phyloP scores from a whole-genome alignment of 768 basidiomycete species.

The Stropharia rugosoannulata region DNA sequence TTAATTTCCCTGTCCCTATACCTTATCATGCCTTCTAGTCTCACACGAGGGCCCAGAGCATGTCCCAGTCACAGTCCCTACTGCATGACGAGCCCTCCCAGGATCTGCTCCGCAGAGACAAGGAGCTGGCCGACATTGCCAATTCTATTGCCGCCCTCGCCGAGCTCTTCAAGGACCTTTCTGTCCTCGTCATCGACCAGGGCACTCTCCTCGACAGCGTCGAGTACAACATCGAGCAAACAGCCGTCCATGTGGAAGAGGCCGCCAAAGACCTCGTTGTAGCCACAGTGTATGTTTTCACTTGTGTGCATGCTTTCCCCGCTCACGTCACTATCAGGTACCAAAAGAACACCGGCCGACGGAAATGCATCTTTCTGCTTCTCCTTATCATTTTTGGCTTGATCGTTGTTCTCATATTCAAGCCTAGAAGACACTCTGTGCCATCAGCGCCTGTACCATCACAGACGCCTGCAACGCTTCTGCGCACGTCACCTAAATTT shows the following conservation, averaged over 20 bases:
- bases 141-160: constrained; percentile 89
- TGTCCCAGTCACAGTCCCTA: constrained; percentile 37
- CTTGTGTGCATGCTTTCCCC: constrained; percentile 8
- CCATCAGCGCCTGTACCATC: constrained; percentile 23
- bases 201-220: constrained; percentile 95
- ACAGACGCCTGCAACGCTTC: neutral
- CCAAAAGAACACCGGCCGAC: constrained; percentile 90
- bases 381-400: constrained; percentile 87
- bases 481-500: constrained; percentile 2
- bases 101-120: constrained; percentile 46
- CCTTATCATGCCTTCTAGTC: constrained; percentile 21
- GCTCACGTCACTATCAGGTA: constrained; percentile 50
- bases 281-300: constrained; percentile 68
- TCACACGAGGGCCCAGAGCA: constrained; percentile 29
- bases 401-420: constrained; percentile 88
- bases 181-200: constrained; percentile 93
- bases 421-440: constrained; percentile 64
- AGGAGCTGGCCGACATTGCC: constrained; percentile 87
- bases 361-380: constrained; percentile 92
- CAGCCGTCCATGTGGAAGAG: constrained; percentile 75
- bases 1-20: constrained; percentile 9
- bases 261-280: constrained; percentile 82
- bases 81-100: constrained; percentile 39
- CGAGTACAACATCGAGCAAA: constrained; percentile 97
- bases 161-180: constrained; percentile 95